These are phyloP conservation scores for Mycena leptocephala DNA, from an alignment of 768 basidiomycete genomes.

Conservation along the genomic window DNA sequence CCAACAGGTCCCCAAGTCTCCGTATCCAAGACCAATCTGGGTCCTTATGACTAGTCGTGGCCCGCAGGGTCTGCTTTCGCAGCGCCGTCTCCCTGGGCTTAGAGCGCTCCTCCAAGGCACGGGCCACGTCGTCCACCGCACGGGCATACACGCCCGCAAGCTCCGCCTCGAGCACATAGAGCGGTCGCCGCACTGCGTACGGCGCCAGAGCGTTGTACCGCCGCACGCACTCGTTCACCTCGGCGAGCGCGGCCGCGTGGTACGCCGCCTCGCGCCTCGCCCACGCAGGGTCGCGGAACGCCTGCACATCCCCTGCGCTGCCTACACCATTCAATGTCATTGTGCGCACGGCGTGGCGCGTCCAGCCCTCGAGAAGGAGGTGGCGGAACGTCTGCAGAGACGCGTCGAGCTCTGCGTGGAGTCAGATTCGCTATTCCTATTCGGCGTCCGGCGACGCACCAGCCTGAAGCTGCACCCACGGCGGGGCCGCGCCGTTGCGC, in stretches of 20 bases:
- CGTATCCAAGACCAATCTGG: conserved; percentile 23
- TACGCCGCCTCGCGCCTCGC: conserved; percentile 77
- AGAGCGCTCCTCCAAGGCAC: conserved; percentile 52
- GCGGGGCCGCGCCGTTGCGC: conserved; percentile 85
- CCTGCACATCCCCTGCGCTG: conserved; percentile 44
- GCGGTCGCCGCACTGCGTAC: conserved; percentile 79
- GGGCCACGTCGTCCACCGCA: conserved; percentile 67
- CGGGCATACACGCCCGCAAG: conserved; percentile 69
- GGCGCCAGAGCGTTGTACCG: conserved; percentile 89
- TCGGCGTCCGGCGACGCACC: conserved; percentile 55
- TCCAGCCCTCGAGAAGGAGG: conserved; percentile 78
- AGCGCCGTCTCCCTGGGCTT: background rate
- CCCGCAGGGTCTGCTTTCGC: no score
- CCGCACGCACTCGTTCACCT: conserved; percentile 83
- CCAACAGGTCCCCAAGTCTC: background rate
- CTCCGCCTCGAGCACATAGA: conserved; percentile 72
- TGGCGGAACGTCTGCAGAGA: conserved; percentile 76
- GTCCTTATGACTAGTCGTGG: background rate
- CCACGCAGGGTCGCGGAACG: conserved; percentile 80
- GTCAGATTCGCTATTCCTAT: background rate
- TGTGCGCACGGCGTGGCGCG: conserved; percentile 80
- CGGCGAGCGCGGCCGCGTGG: conserved; percentile 77
- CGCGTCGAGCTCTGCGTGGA: conserved; percentile 73
- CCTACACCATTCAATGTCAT: conserved; percentile 55
- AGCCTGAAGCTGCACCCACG: conserved; percentile 89